These are phyloP conservation scores for Pulchroboletus neoregius DNA, from an alignment of 1,284 basidiomycete genomes.

Conservation along the genomic window DNA sequence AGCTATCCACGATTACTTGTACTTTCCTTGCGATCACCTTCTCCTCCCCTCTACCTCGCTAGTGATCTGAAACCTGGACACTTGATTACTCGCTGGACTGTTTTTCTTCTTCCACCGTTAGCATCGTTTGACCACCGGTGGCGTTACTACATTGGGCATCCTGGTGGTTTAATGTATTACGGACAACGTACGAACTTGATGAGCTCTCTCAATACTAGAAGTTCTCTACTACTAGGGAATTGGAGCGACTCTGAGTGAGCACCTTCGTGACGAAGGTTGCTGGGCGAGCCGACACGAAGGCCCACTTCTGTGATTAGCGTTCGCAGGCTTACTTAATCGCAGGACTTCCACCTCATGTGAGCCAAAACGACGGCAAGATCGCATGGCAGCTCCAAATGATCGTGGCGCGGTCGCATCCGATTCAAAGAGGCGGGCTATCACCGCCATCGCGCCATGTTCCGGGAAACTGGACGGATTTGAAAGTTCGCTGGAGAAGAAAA, in stretches of 20 bases:
- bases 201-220: slow-evolving; percentile 7
- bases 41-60: background rate
- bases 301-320: too few relatives aligned
- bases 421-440: slow-evolving; percentile 2
- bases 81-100: slow-evolving; percentile 13
- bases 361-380: background rate
- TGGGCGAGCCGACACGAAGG: too few relatives aligned
- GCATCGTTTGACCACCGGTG: slow-evolving; percentile 13
- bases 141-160: slow-evolving; percentile 19
- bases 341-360: too few relatives aligned
- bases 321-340: too few relatives aligned
- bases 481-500: background rate
- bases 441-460: slow-evolving; percentile 27
- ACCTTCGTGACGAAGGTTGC: too few relatives aligned
- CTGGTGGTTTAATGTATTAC: slow-evolving; percentile 23
- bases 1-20: slow-evolving; percentile 31
- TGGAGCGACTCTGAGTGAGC: too few relatives aligned
- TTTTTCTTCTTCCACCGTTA: slow-evolving; percentile 2
- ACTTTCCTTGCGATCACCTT: slow-evolving; percentile 13
- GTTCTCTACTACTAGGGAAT: too few relatives aligned
- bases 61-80: slow-evolving; percentile 19
- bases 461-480: slow-evolving; percentile 21
- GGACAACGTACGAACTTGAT: slow-evolving; percentile 26
- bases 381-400: background rate
- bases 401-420: too few relatives aligned